Evolutionary conservation across 129 eudicot genomes (phyloP).

Genomic region (Ambrosia trifida): DNA sequence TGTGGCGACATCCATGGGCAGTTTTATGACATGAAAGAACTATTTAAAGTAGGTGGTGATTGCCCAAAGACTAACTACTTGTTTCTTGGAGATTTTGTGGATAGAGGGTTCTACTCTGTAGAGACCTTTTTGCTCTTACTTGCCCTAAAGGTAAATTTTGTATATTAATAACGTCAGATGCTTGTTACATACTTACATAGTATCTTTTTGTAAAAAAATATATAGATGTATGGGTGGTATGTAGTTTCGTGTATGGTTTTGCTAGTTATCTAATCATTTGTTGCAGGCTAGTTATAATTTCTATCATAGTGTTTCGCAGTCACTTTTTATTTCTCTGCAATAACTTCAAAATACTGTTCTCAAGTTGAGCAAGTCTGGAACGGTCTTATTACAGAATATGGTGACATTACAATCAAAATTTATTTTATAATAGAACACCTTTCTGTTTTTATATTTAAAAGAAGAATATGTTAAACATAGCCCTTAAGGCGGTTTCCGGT

Average conservation of each 20-base stretch:
- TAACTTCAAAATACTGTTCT: not conserved
- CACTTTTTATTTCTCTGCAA: not conserved
- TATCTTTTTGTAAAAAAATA: too few relatives aligned
- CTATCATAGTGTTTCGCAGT: not conserved
- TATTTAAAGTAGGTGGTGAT: constrained; percentile 97
- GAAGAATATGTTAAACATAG: not conserved
- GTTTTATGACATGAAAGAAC: constrained; percentile 98
- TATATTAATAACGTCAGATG: not conserved
- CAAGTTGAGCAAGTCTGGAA: not conserved
- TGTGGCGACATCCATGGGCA: constrained; percentile 99
- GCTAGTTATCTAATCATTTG: not conserved
- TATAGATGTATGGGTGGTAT: not conserved
- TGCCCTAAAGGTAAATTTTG: constrained; percentile 73
- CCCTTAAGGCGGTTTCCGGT: not conserved
- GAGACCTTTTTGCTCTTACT: constrained; percentile 97
- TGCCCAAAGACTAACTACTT: constrained; percentile 98
- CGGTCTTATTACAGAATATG: not conserved
- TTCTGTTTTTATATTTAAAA: not conserved
- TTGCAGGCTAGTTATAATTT: not conserved
- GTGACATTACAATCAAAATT: not conserved
- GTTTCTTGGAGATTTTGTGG: constrained; percentile 99
- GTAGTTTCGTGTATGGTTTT: constrained; percentile 2
- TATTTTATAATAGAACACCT: not conserved
- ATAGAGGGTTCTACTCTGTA: constrained; percentile 96
- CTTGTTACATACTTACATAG: not conserved